Percentiles rank a stretch among this genome's conserved stretches.
Conservation (phyloP, 176 grass and related monocot genomes). For the Ampelocalamus luodianensis region DNA sequence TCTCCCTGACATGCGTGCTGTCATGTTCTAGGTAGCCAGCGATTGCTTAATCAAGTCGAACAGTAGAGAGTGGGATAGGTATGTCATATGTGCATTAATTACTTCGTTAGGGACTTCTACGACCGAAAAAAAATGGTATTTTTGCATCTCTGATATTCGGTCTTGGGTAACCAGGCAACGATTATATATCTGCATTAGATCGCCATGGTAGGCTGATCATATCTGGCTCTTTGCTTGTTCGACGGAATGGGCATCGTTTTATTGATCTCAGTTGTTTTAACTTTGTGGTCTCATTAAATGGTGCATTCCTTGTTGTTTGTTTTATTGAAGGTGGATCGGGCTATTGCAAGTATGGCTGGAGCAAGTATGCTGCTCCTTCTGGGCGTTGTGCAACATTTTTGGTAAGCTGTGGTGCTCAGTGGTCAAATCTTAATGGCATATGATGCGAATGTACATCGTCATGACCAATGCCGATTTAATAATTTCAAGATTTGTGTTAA, state of each 20-base stretch:
- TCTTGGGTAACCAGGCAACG: too few relatives aligned
- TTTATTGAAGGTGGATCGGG: conserved; percentile 86
- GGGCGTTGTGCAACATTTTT: conserved; percentile 90
- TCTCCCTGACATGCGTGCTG: neutral
- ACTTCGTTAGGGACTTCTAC: neutral
- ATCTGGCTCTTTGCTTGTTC: neutral
- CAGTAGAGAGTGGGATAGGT: neutral
- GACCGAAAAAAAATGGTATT: neutral
- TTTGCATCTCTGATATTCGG: neutral
- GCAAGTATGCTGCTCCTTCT: conserved; percentile 90
- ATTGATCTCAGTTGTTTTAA: neutral
- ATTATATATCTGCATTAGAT: conserved; percentile 3
- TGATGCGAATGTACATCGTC: neutral
- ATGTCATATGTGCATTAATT: neutral
- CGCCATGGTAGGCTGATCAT: neutral
- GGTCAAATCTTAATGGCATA: neutral
- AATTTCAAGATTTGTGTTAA: neutral
- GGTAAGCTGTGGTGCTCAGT: conserved; percentile 47
- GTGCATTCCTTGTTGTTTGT: conserved; percentile 29
- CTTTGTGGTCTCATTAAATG: neutral
- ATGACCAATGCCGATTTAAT: neutral
- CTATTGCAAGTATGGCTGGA: conserved; percentile 98
- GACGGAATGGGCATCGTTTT: neutral
- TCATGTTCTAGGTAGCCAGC: neutral
- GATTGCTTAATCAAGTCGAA: neutral